Evolutionary conservation across 176 grass and related monocot species (phyloP), one percentile per base, ranked within the genome.

Genomic region (Triticum urartu): DNA sequence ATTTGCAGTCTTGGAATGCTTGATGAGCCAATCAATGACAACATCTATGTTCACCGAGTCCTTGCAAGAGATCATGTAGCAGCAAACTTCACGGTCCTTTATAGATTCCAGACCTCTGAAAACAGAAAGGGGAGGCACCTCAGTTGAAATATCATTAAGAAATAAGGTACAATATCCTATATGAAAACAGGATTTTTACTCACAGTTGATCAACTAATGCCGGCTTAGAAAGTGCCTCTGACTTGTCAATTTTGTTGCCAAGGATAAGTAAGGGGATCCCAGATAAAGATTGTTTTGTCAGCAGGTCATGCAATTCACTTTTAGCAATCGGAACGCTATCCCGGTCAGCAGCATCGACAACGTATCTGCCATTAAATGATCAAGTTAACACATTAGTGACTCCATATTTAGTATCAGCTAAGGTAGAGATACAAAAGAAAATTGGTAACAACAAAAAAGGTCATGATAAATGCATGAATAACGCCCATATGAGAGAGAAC

Each of bases 41-140:
- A 88, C 58, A 22, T 99, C 97, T 89, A 99, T 99, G 89, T 99
- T 96, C 50, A 94, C 88, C 8, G 97, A 96, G 86, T 99, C 90
- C 92, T 99, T 99, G 88, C 97, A 99, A 66, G 97, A 99, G 73
- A 94, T 96, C 97, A 99, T 99, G 85, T 96, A 96, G 82, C 90
- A 96, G 87, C 91, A 94, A 79, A 96, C 92, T 80, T 96, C 94
- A 32, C 97, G 89, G 50, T 96, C 97, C 70, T 96, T 91, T 87
- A 99, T 91, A 63, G 79, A 81, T 73, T 93, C 92, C 77, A 99
- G 82, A 59, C 90, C 90, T 63, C 97, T 99, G 68, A 68, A 94
- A 84, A 47, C 52, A 87, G 32, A 89, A 30, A 67, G 43, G 33
- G 22, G 71, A 83, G 18, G 63, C 40, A 81, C 43, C 52, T 81